phyloP scores from a whole-genome alignment of 2,329 filamentous ascomycete genomes.

The Trichoderma sp. region DNA sequence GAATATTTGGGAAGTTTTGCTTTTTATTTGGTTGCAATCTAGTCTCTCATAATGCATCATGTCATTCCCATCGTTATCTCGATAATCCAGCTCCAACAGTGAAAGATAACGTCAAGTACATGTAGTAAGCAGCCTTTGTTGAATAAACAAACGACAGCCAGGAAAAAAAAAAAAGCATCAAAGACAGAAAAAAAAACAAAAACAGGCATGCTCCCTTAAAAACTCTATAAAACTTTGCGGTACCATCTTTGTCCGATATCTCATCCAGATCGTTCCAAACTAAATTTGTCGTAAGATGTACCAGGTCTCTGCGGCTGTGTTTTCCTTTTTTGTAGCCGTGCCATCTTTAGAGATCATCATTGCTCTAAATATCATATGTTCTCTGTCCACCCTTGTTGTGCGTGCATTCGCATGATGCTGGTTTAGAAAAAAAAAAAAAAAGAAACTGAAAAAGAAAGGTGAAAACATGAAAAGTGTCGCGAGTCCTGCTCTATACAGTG shows the following conservation, averaged over 20 bases:
- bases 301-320: not conserved
- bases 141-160: not conserved
- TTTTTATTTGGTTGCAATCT: conserved; percentile 24
- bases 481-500: conserved; percentile 29
- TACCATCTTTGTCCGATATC: conserved; percentile 10
- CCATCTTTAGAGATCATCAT: not conserved
- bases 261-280: conserved; percentile 7
- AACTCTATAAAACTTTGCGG: conserved; percentile 19
- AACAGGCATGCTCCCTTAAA: conserved; percentile 8
- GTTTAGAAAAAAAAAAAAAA: not conserved
- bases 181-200: not conserved
- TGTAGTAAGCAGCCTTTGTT: conserved; percentile 1
- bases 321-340: not conserved
- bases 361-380: not conserved
- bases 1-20: not conserved
- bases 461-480: not conserved
- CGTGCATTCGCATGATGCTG: conserved; percentile 3
- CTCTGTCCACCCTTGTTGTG: not conserved
- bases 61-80: conserved; percentile 39
- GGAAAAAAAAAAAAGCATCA: not conserved
- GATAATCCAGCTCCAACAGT: conserved; percentile 32
- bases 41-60: conserved; percentile 38
- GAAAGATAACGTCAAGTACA: conserved; percentile 1
- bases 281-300: conserved; percentile 5
- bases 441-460: not conserved